Evolutionary conservation across 2,329 filamentous ascomycete genomes (phyloP), one percentile per base, ranked within the genome.

Genomic region (Neonectria sp.): DNA sequence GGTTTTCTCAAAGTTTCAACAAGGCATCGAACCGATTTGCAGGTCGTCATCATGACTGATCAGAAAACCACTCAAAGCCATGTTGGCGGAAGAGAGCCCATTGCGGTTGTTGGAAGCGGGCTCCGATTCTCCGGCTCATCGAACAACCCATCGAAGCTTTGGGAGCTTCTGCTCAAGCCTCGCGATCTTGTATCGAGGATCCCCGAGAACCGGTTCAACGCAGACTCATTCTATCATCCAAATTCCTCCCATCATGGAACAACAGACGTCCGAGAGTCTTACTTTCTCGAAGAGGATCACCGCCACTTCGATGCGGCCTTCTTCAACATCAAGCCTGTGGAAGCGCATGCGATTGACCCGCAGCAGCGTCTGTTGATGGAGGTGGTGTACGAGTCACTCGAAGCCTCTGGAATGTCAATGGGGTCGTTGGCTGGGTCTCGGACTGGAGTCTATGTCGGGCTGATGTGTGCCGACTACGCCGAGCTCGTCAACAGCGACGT

Each of bases 301-400:
- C 63, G 71, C 17, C 76, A 74, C 1, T 82, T 83, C 55, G 81
- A 84, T 67, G 31, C 77, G 5, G 56, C 63, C 4, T 82, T 85
- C 68, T 85, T 85, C 70, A 73, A 76, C 31, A 80, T 84, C 48
- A 78, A 72, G 0, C 76, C 78, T 1, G 64, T 76, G 12, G 83
- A 85, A 59, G 80, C 80, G 12, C 71, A 74, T 37, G 73, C 71
- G 37, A 76, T 84, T 65, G 83, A 85, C 49, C 83, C 83, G 0
- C 82, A 84, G 67, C 81, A 83, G 65, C 75, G 82, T 1, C 77
- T 79, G 63, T 70, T 82, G 15, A 76, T 83, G 5, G 81, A 85
- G 59, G 78, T 81, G 0, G 75, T 76, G 15, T 83, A 81, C 55
- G 82, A 85, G 59, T 79, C 81, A 1, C 68, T 89, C 3, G 81